Evolutionary conservation across 2,329 filamentous ascomycete genomes (phyloP).

Genomic region (Sporothrix dimorphospora): DNA sequence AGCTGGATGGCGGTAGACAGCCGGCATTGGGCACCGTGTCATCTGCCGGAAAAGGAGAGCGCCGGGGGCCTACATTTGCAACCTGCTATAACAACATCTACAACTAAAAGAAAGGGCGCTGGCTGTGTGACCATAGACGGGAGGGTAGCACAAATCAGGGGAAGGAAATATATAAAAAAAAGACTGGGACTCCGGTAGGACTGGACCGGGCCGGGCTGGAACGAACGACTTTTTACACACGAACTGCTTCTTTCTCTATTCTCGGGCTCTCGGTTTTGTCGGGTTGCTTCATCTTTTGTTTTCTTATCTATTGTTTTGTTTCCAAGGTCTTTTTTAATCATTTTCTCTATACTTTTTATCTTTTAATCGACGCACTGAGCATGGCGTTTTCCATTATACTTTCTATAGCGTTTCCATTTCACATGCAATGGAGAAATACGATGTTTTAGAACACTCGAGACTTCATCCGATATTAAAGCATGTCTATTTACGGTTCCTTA

Average conservation of each 20-base stretch:
- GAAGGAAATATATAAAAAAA: not conserved
- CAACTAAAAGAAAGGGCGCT: not conserved
- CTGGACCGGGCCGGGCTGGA: not conserved
- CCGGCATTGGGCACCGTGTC: not conserved
- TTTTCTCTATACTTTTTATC: not conserved
- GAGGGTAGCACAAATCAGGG: not conserved
- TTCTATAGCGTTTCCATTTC: not conserved
- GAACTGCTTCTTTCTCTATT: slow-evolving; percentile 5
- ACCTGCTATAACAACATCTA: not conserved
- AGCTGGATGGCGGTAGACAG: not conserved
- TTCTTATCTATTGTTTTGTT: slow-evolving; percentile 14
- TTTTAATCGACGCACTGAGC: slow-evolving; percentile 8
- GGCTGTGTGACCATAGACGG: slow-evolving; percentile 15
- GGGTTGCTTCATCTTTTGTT: not conserved
- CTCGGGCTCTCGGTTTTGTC: not conserved
- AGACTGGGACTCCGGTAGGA: not conserved
- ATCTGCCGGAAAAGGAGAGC: not conserved
- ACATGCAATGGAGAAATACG: not conserved
- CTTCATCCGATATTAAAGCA: not conserved
- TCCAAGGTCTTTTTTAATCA: slow-evolving; percentile 15
- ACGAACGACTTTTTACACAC: slow-evolving; percentile 7
- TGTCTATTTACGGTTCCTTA: too few species aligned
- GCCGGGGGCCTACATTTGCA: not conserved
- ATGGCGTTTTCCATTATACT: not conserved
- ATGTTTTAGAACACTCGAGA: not conserved